These are phyloP conservation scores for Volvox reticuliferus DNA, from an alignment of 139 green algal genomes.

Conservation along the genomic window DNA sequence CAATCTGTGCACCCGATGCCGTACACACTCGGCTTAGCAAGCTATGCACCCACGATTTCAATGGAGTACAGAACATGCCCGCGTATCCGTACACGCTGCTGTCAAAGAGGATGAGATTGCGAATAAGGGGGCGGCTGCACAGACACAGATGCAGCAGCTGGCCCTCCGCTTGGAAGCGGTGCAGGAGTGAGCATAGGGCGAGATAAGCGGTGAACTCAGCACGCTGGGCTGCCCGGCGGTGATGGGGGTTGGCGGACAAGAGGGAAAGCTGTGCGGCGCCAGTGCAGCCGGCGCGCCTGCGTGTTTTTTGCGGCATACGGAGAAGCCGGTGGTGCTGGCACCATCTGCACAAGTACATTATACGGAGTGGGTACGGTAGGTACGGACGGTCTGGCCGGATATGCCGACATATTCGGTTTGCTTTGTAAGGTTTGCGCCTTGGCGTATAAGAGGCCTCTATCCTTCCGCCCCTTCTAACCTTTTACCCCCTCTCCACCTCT, in stretches of 20 bases:
- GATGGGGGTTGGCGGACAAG: not conserved
- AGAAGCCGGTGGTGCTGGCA: not conserved
- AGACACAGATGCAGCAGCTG: constrained; percentile 52
- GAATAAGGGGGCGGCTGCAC: constrained; percentile 56
- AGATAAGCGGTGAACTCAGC: not conserved
- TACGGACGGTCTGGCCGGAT: not conserved
- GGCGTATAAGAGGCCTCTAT: too few species aligned
- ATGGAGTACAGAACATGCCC: constrained; percentile 50
- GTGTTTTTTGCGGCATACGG: too few species aligned
- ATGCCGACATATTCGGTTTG: not conserved
- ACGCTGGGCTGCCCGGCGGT: not conserved
- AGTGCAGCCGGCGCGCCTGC: too few species aligned
- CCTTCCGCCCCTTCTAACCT: too few species aligned
- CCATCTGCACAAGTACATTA: not conserved
- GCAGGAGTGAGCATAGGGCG: not conserved
- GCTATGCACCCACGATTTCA: constrained; percentile 39
- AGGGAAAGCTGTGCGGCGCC: not conserved
- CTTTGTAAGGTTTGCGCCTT: too few species aligned
- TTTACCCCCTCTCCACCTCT: too few species aligned
- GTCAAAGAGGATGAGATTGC: constrained; percentile 61
- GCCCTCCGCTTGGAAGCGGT: constrained; percentile 1
- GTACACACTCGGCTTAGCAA: constrained; percentile 37
- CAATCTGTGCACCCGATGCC: constrained; percentile 41
- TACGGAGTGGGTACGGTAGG: not conserved
- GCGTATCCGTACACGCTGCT: constrained; percentile 66